phyloP scores from a whole-genome alignment of 176 grass and related monocot genomes.

The Bolboschoenus planiculmis region DNA sequence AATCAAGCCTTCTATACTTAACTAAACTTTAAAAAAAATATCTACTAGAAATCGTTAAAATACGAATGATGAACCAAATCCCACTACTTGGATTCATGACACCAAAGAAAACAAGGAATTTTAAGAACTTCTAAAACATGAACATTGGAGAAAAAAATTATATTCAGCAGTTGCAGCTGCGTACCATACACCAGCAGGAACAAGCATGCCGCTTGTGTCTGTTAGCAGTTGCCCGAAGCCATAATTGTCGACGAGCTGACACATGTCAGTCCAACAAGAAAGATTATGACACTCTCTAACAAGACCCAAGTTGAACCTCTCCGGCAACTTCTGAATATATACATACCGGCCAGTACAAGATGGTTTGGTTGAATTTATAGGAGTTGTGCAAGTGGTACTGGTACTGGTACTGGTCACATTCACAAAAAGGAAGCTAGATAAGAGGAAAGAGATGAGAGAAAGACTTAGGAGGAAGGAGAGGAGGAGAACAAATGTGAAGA shows the following conservation, averaged over 20 bases:
- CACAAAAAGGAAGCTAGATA: neutral
- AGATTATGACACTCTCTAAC: conserved; percentile 42
- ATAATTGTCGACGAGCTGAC: conserved; percentile 49
- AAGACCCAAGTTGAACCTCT: conserved; percentile 62
- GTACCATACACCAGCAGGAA: conserved; percentile 59
- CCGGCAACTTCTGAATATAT: conserved; percentile 64
- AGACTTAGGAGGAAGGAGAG: neutral
- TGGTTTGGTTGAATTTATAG: conserved; percentile 25
- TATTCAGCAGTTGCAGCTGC: neutral
- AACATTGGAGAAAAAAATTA: neutral
- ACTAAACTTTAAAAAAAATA: neutral
- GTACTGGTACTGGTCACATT: conserved; percentile 13
- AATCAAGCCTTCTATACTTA: neutral
- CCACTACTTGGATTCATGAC: neutral
- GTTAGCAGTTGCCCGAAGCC: conserved; percentile 57
- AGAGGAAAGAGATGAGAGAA: neutral
- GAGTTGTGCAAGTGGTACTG: conserved; percentile 14
- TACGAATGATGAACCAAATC: neutral
- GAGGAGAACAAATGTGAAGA: neutral
- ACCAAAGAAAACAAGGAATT: neutral
- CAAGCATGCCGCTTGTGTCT: conserved; percentile 31
- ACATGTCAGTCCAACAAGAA: conserved; percentile 48
- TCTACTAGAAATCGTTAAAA: neutral
- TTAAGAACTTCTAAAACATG: neutral
- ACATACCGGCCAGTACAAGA: conserved; percentile 59